phyloP scores from a whole-genome alignment of 257 asterid species.

The Nicotiana sylvestris region DNA sequence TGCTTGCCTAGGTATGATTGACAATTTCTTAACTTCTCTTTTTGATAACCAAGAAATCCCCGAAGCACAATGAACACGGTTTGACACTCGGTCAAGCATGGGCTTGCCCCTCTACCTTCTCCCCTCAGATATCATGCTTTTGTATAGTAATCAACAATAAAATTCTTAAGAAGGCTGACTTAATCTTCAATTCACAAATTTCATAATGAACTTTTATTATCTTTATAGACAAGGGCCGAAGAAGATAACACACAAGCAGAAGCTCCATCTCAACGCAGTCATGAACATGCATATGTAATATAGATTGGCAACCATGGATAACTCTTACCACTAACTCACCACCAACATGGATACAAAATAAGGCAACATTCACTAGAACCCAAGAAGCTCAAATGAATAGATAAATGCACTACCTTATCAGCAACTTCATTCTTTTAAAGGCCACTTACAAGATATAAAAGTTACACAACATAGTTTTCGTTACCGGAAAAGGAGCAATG shows the following conservation, averaged over 20 bases:
- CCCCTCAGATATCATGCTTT: background rate
- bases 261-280: background rate
- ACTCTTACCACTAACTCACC: background rate
- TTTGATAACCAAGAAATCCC: no score
- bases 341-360: background rate
- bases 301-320: background rate
- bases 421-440: background rate
- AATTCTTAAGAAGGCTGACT: background rate
- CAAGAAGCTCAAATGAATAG: background rate
- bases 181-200: background rate
- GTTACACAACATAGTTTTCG: background rate
- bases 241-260: background rate
- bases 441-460: background rate
- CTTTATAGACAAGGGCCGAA: background rate
- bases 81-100: no score
- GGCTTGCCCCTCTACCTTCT: no score
- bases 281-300: background rate
- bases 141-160: background rate
- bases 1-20: slow-evolving; percentile 84
- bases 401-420: slow-evolving; percentile 2
- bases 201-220: background rate
- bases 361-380: background rate
- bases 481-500: background rate
- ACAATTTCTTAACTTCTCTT: background rate
- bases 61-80: no score